phyloP scores from a whole-genome alignment of 2,329 filamentous ascomycete genomes.

The Alternaria panax region DNA sequence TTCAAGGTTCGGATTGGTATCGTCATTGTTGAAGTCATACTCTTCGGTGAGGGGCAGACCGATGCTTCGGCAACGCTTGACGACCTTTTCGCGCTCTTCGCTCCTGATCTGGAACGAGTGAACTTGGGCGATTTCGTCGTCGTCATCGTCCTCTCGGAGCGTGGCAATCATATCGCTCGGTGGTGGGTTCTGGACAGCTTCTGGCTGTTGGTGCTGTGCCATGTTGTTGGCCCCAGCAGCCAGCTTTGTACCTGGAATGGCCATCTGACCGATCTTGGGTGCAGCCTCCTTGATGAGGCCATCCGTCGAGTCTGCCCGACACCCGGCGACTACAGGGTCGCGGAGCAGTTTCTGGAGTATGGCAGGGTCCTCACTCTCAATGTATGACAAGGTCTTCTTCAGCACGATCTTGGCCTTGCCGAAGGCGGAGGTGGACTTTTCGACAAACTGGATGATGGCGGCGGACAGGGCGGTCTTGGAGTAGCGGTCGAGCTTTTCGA shows the following conservation, averaged over 20 bases:
- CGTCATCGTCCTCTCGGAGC: constrained; percentile 73
- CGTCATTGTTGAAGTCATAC: constrained; percentile 95
- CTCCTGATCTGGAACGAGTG: constrained; percentile 93
- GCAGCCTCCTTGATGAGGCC: constrained; percentile 80
- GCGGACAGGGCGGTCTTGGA: constrained; percentile 87
- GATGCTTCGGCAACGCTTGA: constrained; percentile 87
- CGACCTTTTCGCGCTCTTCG: constrained; percentile 81
- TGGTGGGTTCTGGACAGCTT: constrained; percentile 36
- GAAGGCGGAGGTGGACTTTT: constrained; percentile 86
- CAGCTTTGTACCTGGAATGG: constrained; percentile 94
- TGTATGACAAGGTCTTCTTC: constrained; percentile 92
- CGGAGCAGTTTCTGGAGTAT: constrained; percentile 87
- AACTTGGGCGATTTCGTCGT: constrained; percentile 85
- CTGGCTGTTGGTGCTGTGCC: constrained; percentile 50
- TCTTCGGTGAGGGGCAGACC: constrained; percentile 91
- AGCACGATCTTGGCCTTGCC: constrained; percentile 95
- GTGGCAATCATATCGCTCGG: constrained; percentile 71
- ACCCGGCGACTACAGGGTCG: constrained; percentile 80
- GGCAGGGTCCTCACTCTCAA: constrained; percentile 87
- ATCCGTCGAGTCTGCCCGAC: constrained; percentile 76
- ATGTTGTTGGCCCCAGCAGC: constrained; percentile 84
- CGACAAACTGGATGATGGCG: constrained; percentile 79
- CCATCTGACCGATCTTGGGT: constrained; percentile 83
- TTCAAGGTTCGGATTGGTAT: constrained; percentile 86
- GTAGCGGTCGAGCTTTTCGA: constrained; percentile 84